Percentiles rank a stretch among this genome's conserved stretches.
Evolutionary conservation across 2,329 filamentous ascomycete species (phyloP).

Genomic region (Aspergillus niger): DNA sequence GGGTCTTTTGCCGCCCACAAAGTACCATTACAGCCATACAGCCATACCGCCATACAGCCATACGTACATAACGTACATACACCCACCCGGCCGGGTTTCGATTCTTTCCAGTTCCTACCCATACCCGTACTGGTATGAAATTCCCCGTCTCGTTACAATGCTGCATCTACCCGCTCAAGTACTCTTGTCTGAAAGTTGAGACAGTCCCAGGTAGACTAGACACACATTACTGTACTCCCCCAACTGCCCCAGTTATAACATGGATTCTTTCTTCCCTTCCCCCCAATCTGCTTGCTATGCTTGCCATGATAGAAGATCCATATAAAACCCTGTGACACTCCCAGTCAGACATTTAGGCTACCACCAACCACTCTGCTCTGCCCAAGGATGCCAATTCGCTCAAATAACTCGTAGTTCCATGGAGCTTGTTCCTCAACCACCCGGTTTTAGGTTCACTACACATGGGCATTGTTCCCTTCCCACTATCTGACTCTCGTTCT

Average conservation of each 20-base stretch:
- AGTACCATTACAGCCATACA: background rate
- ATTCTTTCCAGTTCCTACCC: background rate
- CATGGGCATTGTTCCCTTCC: constrained; percentile 7
- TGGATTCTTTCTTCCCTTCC: background rate
- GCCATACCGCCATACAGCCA: background rate
- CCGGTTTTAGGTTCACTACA: constrained; percentile 4
- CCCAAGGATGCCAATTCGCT: background rate
- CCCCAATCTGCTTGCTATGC: background rate
- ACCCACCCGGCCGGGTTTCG: no score
- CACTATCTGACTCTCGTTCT: background rate
- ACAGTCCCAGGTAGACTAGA: no score
- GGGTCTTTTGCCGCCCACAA: background rate
- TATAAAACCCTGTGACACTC: background rate
- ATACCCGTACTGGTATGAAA: background rate
- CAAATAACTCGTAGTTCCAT: constrained; percentile 1
- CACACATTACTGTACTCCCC: no score
- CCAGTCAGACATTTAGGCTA: background rate
- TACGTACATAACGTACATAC: no score
- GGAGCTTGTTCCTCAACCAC: background rate
- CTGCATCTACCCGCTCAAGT: background rate
- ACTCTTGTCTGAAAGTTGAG: no score
- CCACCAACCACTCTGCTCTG: background rate
- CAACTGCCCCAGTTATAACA: background rate
- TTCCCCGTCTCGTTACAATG: background rate
- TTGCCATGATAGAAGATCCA: no score